Conservation (phyloP, 208 protist genomes). For the Crithidia fasciculata region DNA sequence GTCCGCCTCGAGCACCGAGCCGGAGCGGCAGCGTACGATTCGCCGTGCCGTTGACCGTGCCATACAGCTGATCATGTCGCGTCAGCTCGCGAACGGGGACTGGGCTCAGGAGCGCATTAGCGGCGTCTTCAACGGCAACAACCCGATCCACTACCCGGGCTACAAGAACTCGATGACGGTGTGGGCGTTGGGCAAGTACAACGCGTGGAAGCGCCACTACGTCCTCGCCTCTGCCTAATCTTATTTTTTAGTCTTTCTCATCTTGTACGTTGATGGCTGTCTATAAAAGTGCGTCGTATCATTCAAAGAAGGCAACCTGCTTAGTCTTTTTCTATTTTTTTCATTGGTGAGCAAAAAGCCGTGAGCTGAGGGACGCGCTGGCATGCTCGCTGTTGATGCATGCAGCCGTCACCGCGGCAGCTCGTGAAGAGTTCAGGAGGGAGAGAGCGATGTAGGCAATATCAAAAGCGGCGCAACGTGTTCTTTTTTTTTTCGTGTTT, state of each 20-base stretch:
- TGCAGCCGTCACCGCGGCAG: no score
- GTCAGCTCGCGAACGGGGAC: constrained; percentile 86
- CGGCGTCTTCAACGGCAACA: constrained; percentile 98
- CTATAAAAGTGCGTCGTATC: no score
- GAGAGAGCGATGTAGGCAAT: background rate
- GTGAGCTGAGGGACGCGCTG: no score
- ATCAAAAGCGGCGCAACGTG: no score
- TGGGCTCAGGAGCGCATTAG: constrained; percentile 94
- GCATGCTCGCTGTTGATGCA: no score
- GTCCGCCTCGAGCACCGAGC: constrained; percentile 29
- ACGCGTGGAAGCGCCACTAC: constrained; percentile 70
- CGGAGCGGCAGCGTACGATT: constrained; percentile 31
- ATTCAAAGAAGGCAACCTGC: no score
- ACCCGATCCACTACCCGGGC: constrained; percentile 97
- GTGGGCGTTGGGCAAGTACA: constrained; percentile 95
- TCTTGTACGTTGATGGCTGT: no score
- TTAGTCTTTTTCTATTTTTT: background rate
- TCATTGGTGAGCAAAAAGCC: no score
- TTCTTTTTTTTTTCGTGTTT: no score
- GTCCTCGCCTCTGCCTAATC: constrained; percentile 8
- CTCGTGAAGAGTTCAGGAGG: no score
- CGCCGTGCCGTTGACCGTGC: constrained; percentile 80
- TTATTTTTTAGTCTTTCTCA: background rate
- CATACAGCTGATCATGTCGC: constrained; percentile 83
- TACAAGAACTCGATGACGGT: constrained; percentile 97